These are phyloP conservation scores for Gaultheria prostrata DNA, from an alignment of 148 eudicot genomes.

Conservation along the genomic window DNA sequence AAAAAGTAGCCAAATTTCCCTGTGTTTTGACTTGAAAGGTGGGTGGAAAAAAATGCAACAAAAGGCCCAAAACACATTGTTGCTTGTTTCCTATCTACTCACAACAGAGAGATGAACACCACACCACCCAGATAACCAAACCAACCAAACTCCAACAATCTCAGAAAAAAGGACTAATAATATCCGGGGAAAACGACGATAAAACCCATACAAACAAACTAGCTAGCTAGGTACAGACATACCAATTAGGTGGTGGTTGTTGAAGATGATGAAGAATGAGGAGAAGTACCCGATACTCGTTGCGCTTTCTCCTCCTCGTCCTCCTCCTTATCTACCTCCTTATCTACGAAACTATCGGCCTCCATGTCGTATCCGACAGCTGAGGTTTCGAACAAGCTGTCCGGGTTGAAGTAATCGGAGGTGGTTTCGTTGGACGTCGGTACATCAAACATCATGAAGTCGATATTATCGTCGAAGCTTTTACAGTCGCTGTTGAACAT, in stretches of 20 bases:
- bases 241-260: neutral
- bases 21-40: neutral
- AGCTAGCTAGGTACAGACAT: constrained; percentile 6
- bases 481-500: constrained; percentile 38
- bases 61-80: neutral
- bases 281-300: neutral
- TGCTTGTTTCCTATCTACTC: constrained; percentile 3
- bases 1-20: neutral
- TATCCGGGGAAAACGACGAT: neutral
- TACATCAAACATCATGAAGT: constrained; percentile 60
- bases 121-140: constrained; percentile 6
- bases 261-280: constrained; percentile 3
- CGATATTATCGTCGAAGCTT: constrained; percentile 58
- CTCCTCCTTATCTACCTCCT: constrained; percentile 6
- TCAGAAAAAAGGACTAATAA: neutral
- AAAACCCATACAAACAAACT: neutral
- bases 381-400: constrained; percentile 13
- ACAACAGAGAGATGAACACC: neutral
- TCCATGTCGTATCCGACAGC: neutral
- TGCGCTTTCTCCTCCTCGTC: neutral
- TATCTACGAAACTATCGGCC: neutral
- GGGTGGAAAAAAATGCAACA: neutral
- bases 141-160: constrained; percentile 10
- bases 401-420: constrained; percentile 1
- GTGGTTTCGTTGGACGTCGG: constrained; percentile 1